Base-by-base conservation (phyloP, 1,139 yeast genomes). In the Debaryomycetaceae sp. region DNA sequence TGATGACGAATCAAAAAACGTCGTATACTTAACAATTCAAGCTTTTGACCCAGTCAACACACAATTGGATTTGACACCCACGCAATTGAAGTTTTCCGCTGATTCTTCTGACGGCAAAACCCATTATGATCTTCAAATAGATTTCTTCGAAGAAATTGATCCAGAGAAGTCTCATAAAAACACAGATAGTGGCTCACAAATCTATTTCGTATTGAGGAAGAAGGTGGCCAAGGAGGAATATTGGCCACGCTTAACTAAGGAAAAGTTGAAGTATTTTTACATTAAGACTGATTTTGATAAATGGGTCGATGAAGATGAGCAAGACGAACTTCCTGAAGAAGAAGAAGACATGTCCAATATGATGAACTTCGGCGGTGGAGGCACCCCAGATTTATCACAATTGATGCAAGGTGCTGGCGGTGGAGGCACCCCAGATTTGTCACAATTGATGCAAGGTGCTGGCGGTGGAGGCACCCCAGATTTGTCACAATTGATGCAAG, bases 291-390 rank as follows among this genome's bases (percentile, higher is more conserved):
- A 92, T 61, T 92, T 92, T 58, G 96, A 91, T 70, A 87, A 83
- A 65, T 92, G 98, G 98, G 94, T 85, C 34, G 96, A 88, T 59
- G 95, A 88, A 70, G 96, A 89, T 56, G 96, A 88, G 65, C 96
- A 87, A 65, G 88, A 86, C 35, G 26, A 22, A 11, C 11, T 8
- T 8, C 67, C 65, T 6, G 82, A 68, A 34, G 75, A 70, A 14
- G 80, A 74, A 31, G 70, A 65, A 34, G 75, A 65, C 34, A 56
- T 60, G 51, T 50, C 53, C 33, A 56, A 60, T 36, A 61, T 61
- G 62, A 53, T 52, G 39, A 58, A 52, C 42, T 56, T 58, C 59
- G 61, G 52, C 36, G 59, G 55, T 41, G 58, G 51, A 36, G 69
- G 65, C 17, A 53, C 51, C 34, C 53, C 52, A 36, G 71, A 70